phyloP scores from a whole-genome alignment of 345 rosid species.

The Mangifera indica region DNA sequence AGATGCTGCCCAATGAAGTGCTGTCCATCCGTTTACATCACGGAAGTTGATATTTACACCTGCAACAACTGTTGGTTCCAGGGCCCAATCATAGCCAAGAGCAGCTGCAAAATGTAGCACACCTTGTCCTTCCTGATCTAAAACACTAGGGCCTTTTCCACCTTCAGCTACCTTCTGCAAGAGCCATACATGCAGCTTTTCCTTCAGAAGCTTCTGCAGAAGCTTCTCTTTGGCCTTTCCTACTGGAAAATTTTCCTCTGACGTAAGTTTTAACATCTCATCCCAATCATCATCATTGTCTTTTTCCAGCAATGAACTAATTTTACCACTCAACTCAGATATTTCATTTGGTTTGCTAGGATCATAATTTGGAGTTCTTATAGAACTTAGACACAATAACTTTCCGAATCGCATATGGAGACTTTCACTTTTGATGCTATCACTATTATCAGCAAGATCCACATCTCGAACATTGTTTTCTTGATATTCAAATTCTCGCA shows the following conservation, averaged over 20 bases:
- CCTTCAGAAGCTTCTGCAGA: constrained; percentile 49
- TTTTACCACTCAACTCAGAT: constrained; percentile 54
- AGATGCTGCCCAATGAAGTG: constrained; percentile 99
- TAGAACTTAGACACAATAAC: constrained; percentile 45
- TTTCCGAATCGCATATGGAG: constrained; percentile 61
- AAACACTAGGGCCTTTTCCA: constrained; percentile 83
- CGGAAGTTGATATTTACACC: constrained; percentile 92
- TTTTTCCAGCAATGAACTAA: constrained; percentile 62
- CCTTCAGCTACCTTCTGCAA: constrained; percentile 77
- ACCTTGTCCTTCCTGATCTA: constrained; percentile 90
- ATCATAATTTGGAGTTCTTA: constrained; percentile 19
- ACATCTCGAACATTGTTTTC: constrained; percentile 31
- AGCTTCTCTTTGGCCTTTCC: constrained; percentile 43
- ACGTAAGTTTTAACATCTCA: constrained; percentile 42
- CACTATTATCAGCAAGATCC: constrained; percentile 27
- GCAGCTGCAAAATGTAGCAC: constrained; percentile 94
- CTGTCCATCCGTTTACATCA: constrained; percentile 95
- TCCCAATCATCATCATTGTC: constrained; percentile 57
- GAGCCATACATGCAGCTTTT: constrained; percentile 77
- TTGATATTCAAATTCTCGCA: constrained; percentile 86
- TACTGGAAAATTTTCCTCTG: constrained; percentile 34
- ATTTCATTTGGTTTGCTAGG: constrained; percentile 30
- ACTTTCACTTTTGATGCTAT: constrained; percentile 30
- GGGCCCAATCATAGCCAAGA: constrained; percentile 95
- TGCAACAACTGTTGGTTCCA: constrained; percentile 68